These are phyloP conservation scores for Lactifluus volemus DNA, from an alignment of 768 basidiomycete species.

Conservation along the genomic window DNA sequence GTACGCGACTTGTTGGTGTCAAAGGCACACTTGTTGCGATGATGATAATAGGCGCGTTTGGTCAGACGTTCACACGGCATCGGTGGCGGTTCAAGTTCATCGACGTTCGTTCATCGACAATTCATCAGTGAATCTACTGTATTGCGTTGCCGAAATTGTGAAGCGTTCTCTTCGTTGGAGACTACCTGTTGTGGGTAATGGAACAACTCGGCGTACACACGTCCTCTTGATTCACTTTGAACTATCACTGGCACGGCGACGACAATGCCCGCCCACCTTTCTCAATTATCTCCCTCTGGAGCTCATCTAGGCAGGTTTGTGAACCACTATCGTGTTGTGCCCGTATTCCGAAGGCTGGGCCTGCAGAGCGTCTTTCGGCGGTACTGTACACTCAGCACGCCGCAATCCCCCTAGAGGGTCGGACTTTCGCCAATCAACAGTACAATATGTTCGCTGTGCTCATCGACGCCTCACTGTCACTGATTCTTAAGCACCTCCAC, in stretches of 20 bases:
- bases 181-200: not conserved
- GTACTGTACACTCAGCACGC: not conserved
- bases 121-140: no score
- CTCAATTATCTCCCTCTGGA: not conserved
- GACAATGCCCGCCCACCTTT: not conserved
- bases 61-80: constrained; percentile 10
- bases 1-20: no score
- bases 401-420: not conserved
- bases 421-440: not conserved
- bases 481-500: not conserved
- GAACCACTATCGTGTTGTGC: not conserved
- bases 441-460: not conserved
- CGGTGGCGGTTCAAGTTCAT: not conserved
- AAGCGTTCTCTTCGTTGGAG: not conserved
- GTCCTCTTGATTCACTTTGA: no score
- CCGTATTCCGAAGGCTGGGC: not conserved
- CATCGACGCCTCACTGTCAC: not conserved
- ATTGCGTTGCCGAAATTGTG: not conserved
- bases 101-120: no score
- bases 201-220: not conserved
- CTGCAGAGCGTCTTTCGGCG: not conserved
- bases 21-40: not conserved
- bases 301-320: not conserved
- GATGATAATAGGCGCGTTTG: not conserved
- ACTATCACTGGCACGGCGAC: not conserved